Conservation (phyloP, 176 grass and related monocot genomes). For the Themeda triandra region DNA sequence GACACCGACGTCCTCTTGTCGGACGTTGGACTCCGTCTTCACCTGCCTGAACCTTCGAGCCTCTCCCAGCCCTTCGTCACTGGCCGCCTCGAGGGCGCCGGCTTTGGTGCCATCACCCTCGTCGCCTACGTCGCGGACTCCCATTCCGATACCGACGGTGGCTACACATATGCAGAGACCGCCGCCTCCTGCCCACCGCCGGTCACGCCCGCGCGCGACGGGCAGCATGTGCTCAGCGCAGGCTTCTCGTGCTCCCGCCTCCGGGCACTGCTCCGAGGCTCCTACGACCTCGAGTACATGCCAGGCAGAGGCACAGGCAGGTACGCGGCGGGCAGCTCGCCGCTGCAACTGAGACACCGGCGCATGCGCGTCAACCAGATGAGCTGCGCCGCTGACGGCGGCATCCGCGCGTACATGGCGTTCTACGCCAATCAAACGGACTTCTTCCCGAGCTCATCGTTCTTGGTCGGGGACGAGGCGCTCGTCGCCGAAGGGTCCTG, state of each 20-base stretch:
- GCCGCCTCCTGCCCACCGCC: not conserved
- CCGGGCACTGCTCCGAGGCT: not conserved
- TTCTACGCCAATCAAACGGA: not conserved
- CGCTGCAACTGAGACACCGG: not conserved
- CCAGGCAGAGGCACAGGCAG: no score
- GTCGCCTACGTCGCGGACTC: slow-evolving; percentile 32
- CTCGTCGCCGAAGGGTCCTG: slow-evolving; percentile 58
- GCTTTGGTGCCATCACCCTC: slow-evolving; percentile 38
- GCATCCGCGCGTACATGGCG: not conserved
- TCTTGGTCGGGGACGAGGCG: not conserved
- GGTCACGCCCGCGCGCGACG: not conserved
- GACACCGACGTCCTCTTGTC: not conserved
- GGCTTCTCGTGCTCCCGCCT: not conserved
- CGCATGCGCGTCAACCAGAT: not conserved
- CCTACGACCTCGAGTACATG: not conserved
- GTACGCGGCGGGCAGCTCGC: no score
- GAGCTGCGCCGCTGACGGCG: not conserved
- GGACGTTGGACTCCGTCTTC: slow-evolving; percentile 34
- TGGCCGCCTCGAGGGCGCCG: slow-evolving; percentile 30
- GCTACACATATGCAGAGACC: not conserved
- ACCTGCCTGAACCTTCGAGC: not conserved
- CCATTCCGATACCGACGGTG: not conserved
- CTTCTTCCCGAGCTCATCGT: not conserved
- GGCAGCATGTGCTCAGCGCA: not conserved
- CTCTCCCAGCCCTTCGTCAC: slow-evolving; percentile 32